Evolutionary conservation across 2,329 filamentous ascomycete species (phyloP), one percentile per base, ranked within the genome.

Genomic region (Scytalidium lignicola): DNA sequence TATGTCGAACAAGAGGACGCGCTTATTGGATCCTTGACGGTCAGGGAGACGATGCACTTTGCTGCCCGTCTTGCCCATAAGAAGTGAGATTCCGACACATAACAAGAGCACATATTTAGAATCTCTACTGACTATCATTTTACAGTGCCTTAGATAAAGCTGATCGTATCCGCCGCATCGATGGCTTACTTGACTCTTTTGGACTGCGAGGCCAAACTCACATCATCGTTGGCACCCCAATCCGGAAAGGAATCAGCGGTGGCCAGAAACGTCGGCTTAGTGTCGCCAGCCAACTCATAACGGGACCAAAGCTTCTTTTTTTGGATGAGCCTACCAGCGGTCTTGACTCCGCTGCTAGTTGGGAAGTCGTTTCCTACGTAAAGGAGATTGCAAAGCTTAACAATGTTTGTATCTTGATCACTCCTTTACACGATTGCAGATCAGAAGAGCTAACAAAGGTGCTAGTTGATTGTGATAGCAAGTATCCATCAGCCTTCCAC

Each of bases 1-100:
- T 95, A 90, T 62, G 90, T 95, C 19, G 90, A 95, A 70, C 90
- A 95, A 65, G 88, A 95, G 56, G 90, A 95, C 71, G 85, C 88
- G 1, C 74, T 95, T 12, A 86, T 92, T 45, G 90, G 89, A 3
- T 85, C 85, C 0, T 72, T 95, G 55, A 95, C 89, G 0, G 87
- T 92, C 8, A 74, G 78, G 22, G 90, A 95, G 70, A 95, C 89
- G 0, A 69, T 95, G 52, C 71, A 82, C 54, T 95, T 95, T 65
- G 85, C 88, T 0, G 86, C 88, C 0, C 78, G 85, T 22, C 76
- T 95, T 3, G 68, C 82, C 52, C 58, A 85, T 58, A 66, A 76
- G 1, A 74, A 72, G 79, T 79, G 67, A 56, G 67, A 26, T 3
- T 22, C 29, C 15, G n/a, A n/a, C n/a, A 15, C 45, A 32, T 18